Conservation (phyloP, 129 eudicot genomes). For the Silybum marianum region DNA sequence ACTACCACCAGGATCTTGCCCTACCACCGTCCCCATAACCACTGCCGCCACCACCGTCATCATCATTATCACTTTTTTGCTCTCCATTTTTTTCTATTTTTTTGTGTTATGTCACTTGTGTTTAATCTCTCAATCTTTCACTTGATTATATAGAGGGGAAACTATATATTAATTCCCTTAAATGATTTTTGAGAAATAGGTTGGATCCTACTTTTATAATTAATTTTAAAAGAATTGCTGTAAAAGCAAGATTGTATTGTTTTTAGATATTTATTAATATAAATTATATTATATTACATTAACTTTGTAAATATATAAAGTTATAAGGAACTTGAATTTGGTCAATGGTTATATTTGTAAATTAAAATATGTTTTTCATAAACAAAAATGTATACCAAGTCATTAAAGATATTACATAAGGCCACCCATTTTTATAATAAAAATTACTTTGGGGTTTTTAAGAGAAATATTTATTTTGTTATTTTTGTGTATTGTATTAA, state of each 20-base stretch:
- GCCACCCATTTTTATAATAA: background rate
- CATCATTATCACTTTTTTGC: conserved; percentile 21
- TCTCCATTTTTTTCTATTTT: conserved; percentile 33
- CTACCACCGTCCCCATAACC: conserved; percentile 31
- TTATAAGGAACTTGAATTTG: background rate
- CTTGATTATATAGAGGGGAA: conserved; percentile 27
- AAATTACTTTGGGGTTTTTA: background rate
- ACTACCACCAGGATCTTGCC: background rate
- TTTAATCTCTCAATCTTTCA: conserved; percentile 13
- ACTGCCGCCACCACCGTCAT: conserved; percentile 5
- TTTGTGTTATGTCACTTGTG: background rate
- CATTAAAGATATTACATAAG: background rate
- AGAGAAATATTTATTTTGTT: background rate
- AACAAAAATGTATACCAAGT: background rate
- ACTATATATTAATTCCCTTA: background rate
- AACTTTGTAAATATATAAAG: background rate
- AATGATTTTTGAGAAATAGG: conserved; percentile 24
- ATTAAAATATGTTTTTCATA: background rate
- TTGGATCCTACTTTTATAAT: conserved; percentile 15
- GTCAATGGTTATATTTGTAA: background rate
- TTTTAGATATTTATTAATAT: background rate
- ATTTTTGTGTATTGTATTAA: background rate
- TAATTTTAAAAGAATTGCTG: background rate
- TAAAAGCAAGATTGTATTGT: background rate
- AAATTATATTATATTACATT: conserved; percentile 8